Percentiles rank a stretch among this genome's conserved stretches.
Conservation (phyloP, 1,284 basidiomycete genomes). For the Mycena citricolor region DNA sequence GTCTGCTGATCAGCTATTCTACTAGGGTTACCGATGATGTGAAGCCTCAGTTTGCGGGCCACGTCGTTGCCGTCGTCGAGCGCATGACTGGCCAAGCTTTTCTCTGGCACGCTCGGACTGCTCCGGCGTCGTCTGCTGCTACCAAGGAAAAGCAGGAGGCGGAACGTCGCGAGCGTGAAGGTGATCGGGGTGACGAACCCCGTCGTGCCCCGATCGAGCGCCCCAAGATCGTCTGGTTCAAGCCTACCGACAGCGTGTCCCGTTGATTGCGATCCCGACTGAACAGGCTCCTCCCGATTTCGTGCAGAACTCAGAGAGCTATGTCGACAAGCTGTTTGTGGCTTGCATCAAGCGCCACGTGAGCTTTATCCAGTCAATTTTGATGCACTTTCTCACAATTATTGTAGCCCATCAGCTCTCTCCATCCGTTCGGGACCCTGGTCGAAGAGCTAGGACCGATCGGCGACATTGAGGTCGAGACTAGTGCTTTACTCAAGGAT, state of each 20-base stretch:
- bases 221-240: slow-evolving; percentile 99
- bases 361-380: too few relatives aligned
- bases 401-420: slow-evolving; percentile 81
- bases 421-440: slow-evolving; percentile 98
- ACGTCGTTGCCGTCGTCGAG: slow-evolving; percentile 97
- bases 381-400: slow-evolving; percentile 14
- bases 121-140: slow-evolving; percentile 93
- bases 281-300: slow-evolving; percentile 98
- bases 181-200: slow-evolving; percentile 82
- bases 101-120: slow-evolving; percentile 95
- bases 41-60: slow-evolving; percentile 95
- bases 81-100: slow-evolving; percentile 98
- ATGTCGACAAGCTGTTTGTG: slow-evolving; percentile 91
- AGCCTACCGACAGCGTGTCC: slow-evolving; percentile 98
- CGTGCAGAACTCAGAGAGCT: slow-evolving; percentile 90
- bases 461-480: slow-evolving; percentile 96
- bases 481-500: slow-evolving; percentile 95
- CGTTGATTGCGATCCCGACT: slow-evolving; percentile 98
- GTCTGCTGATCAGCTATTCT: slow-evolving; percentile 22
- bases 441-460: slow-evolving; percentile 99
- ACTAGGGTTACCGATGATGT: slow-evolving; percentile 96
- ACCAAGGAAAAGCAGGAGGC: slow-evolving; percentile 99
- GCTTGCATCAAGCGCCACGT: slow-evolving; percentile 98
- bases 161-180: slow-evolving; percentile 94
- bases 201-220: slow-evolving; percentile 77